Evolutionary conservation across 805 yeast genomes (phyloP).

Genomic region (Saccharomycopsis babjevae): DNA sequence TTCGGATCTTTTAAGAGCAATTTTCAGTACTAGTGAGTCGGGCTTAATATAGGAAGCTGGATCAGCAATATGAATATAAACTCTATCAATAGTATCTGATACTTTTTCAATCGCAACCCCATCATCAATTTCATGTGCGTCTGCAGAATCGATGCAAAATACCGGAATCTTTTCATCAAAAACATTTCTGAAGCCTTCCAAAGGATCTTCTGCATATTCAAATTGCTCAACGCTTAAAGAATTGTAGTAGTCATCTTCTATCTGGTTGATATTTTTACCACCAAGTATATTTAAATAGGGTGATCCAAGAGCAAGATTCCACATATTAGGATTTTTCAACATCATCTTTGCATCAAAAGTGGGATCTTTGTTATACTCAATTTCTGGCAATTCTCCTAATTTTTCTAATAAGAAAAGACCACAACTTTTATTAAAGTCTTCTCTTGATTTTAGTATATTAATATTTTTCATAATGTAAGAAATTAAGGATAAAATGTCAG

Average conservation of each 20-base stretch:
- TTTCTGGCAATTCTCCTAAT: conserved; percentile 4
- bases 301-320: conserved; percentile 32
- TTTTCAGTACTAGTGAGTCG: conserved; percentile 26
- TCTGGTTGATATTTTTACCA: conserved; percentile 31
- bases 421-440: conserved; percentile 38
- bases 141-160: conserved; percentile 73
- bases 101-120: conserved; percentile 56
- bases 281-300: conserved; percentile 35
- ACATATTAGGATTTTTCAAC: conserved; percentile 40
- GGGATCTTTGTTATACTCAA: background rate
- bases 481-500: conserved; percentile 39
- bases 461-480: conserved; percentile 29
- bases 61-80: conserved; percentile 78
- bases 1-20: conserved; percentile 50
- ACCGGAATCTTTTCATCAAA: conserved; percentile 38
- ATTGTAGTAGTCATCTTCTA: conserved; percentile 34
- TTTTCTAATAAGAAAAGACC: conserved; percentile 39
- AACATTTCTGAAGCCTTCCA: conserved; percentile 27
- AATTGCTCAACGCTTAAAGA: conserved; percentile 22
- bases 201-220: conserved; percentile 14
- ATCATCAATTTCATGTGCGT: conserved; percentile 89
- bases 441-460: conserved; percentile 28
- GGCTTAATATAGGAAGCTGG: conserved; percentile 56
- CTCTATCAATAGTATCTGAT: conserved; percentile 26
- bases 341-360: conserved; percentile 18